Evolutionary conservation across 1,139 yeast genomes (phyloP).

Genomic region (Hemisphaericaspora subhashii): DNA sequence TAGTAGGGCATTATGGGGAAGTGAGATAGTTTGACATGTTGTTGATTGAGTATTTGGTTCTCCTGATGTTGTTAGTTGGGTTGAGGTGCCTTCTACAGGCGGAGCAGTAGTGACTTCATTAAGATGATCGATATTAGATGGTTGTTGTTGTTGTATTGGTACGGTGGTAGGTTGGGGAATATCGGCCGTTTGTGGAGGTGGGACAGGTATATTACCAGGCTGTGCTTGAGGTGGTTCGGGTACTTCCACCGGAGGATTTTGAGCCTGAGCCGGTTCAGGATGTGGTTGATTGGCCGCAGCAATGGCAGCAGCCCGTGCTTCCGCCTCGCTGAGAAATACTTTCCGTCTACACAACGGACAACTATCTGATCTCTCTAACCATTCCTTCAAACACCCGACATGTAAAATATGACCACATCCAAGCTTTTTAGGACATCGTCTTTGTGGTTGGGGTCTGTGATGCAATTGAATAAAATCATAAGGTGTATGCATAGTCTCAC

Average conservation of each 20-base stretch:
- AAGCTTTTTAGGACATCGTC: constrained; percentile 71
- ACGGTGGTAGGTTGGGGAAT: constrained; percentile 3
- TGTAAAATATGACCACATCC: constrained; percentile 88
- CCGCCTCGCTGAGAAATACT: constrained; percentile 39
- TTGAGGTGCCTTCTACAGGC: constrained; percentile 4
- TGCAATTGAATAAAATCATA: constrained; percentile 28
- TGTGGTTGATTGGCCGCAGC: too few relatives aligned
- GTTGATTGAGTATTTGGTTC: constrained; percentile 1
- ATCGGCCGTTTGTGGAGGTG: background rate
- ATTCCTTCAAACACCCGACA: constrained; percentile 84
- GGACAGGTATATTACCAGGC: constrained; percentile 5
- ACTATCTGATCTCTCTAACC: constrained; percentile 88
- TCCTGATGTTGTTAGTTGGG: background rate
- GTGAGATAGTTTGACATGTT: constrained; percentile 12
- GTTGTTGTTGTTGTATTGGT: too few relatives aligned
- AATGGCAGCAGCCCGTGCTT: constrained; percentile 6
- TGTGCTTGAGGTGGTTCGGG: constrained; percentile 4
- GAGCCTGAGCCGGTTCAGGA: constrained; percentile 1
- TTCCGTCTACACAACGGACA: constrained; percentile 90
- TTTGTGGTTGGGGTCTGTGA: constrained; percentile 27
- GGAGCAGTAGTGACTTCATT: constrained; percentile 1
- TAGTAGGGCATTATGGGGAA: constrained; percentile 27
- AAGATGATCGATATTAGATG: too few relatives aligned
- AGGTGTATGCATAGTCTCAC: constrained; percentile 69
- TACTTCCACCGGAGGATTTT: background rate